These are phyloP conservation scores for Plantago coronopus DNA, from an alignment of 305 asterid genomes.

Conservation along the genomic window DNA sequence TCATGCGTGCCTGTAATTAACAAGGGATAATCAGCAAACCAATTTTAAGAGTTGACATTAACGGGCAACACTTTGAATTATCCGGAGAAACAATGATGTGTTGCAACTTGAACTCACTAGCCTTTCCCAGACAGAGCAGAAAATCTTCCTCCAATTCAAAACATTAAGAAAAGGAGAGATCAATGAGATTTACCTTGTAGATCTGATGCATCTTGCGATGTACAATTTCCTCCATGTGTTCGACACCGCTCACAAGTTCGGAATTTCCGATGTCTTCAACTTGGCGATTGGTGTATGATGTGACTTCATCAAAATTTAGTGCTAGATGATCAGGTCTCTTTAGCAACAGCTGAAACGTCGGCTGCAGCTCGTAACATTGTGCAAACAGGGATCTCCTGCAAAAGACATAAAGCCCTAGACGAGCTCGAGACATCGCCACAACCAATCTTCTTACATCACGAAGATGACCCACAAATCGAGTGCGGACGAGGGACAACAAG, in stretches of 20 bases:
- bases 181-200: too few relatives aligned
- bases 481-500: conserved; percentile 82
- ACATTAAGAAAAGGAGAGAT: too few relatives aligned
- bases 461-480: conserved; percentile 96
- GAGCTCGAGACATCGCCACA: conserved; percentile 99
- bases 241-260: conserved; percentile 57
- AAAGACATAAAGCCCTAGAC: conserved; percentile 88
- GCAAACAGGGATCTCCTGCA: conserved; percentile 91
- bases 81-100: too few relatives aligned
- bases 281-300: conserved; percentile 62
- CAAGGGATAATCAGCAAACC: too few relatives aligned
- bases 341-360: conserved; percentile 82
- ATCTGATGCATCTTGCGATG: conserved; percentile 68
- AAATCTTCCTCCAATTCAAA: too few relatives aligned
- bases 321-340: conserved; percentile 77
- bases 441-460: conserved; percentile 97
- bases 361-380: conserved; percentile 94
- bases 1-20: too few relatives aligned
- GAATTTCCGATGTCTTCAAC: conserved; percentile 64
- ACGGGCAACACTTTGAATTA: too few relatives aligned
- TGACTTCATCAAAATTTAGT: conserved; percentile 61
- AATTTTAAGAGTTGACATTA: too few relatives aligned
- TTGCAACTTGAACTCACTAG: too few relatives aligned
- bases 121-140: too few relatives aligned
- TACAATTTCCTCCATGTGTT: conserved; percentile 81